Base-by-base conservation (phyloP, 2,329 filamentous ascomycete species). In the Fusarium tricinctum region DNA sequence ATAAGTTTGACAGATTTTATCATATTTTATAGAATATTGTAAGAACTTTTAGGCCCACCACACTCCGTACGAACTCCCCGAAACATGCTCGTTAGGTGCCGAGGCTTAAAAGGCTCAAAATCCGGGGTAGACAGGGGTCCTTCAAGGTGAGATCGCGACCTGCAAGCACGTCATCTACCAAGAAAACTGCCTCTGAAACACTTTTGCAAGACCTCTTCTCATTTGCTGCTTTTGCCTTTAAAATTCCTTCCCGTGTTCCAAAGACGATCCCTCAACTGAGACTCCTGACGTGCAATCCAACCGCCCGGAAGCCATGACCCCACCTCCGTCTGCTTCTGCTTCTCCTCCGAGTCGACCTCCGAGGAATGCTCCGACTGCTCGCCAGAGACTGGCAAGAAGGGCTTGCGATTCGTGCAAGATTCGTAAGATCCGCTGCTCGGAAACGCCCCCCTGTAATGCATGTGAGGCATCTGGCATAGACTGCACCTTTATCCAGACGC, bases 361-460 rank as follows among this genome's bases (percentile, higher is more conserved):
- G 53, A 72, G 51, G 58, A 32, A 72, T 48, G 62, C 55, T 57
- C 63, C 71, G 38, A 55, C 59, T 8, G 59, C 71, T 33, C 71
- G 71, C 14, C 66, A 72, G 43, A 66, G 48, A 26, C 53, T 73
- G 10, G 71, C 71, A 17, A 62, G 71, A 59, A 72, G 82, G 30
- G 83, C 83, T 13, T 85, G 84, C 72, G 84, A 86, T 63, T 82
- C 80, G 20, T 86, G 84, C 76, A 85, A 84, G 75, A 79, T 86
- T 42, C 80, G 84, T 55, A 86, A 86, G 75, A 81, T 86, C 60
- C 80, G 81, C 46, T 86, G 84, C 71, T 81, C 80, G 15, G 84
- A 83, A 48, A 75, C 76, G 3, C 76, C 81, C 22, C 84, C 84
- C 8, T 86, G 84, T 58, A 75, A 75, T 26, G 79, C 81, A 12